These are phyloP conservation scores for Xylaria venustula DNA, from an alignment of 495 filamentous ascomycete species.

Conservation along the genomic window DNA sequence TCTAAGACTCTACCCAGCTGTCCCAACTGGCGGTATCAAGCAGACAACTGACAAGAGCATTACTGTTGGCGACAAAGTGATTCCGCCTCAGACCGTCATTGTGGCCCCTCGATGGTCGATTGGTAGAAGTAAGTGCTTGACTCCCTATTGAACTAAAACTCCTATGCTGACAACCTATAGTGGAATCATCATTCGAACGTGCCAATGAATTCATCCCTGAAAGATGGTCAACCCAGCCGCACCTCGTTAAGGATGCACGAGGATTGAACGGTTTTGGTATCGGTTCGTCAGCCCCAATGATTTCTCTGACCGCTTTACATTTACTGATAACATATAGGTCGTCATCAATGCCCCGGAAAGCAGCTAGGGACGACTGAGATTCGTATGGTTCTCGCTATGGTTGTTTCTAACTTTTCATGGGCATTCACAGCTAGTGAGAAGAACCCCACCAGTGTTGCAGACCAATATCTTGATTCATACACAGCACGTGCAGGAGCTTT, in stretches of 20 bases:
- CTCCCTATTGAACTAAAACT: neutral
- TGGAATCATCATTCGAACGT: constrained; percentile 27
- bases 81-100: constrained; percentile 30
- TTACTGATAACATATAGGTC: neutral
- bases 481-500: neutral
- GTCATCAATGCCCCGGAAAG: constrained; percentile 26
- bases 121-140: constrained; percentile 15
- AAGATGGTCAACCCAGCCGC: constrained; percentile 36
- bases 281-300: neutral
- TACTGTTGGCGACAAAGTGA: constrained; percentile 20
- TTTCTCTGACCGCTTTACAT: neutral
- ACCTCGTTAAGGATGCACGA: constrained; percentile 34
- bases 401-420: constrained; percentile 14
- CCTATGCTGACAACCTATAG: neutral
- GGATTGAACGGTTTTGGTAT: constrained; percentile 32
- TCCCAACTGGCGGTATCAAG: constrained; percentile 32
- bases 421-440: neutral
- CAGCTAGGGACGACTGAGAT: constrained; percentile 24
- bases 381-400: constrained; percentile 22
- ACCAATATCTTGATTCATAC: neutral
- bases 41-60: constrained; percentile 23
- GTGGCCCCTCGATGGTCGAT: constrained; percentile 11
- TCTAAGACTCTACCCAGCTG: constrained; percentile 12
- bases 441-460: neutral
- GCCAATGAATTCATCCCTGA: constrained; percentile 44